Conservation (phyloP, 1,139 yeast species). For the Geotrichum klebahnii region DNA sequence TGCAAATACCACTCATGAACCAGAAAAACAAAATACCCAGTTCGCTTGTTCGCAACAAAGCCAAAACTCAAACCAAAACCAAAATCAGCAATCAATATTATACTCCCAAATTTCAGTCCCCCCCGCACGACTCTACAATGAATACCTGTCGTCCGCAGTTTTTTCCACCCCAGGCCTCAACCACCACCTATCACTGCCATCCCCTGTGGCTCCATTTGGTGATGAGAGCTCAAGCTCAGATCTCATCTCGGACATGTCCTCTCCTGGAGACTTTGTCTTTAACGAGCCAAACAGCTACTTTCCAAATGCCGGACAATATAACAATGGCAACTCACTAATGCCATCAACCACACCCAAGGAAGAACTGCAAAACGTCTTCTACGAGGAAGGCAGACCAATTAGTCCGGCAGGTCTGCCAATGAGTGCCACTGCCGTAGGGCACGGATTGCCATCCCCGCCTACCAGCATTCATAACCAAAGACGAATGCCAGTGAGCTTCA, state of each 20-base stretch:
- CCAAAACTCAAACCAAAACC: no score
- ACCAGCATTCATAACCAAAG: not conserved
- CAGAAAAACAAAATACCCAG: no score
- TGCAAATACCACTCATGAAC: no score
- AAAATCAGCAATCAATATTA: no score
- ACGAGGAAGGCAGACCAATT: not conserved
- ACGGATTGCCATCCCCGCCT: conserved; percentile 4
- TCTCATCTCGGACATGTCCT: not conserved
- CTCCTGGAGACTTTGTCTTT: conserved; percentile 3
- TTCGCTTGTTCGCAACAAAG: no score
- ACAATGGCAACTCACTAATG: not conserved
- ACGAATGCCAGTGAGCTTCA: no score
- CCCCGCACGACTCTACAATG: no score
- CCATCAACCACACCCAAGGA: not conserved
- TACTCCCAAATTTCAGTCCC: no score
- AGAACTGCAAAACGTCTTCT: not conserved
- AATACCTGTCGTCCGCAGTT: no score
- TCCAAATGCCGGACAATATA: not conserved
- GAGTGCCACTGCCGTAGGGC: not conserved
- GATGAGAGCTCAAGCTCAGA: not conserved
- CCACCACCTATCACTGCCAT: not conserved
- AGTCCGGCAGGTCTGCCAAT: no score
- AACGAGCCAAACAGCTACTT: conserved; percentile 1
- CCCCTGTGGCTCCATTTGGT: conserved; percentile 1
- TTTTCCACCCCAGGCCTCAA: no score